These are phyloP conservation scores for Chaetoceros tenuissimus DNA, from an alignment of 108 stramenopile genomes.

Conservation along the genomic window DNA sequence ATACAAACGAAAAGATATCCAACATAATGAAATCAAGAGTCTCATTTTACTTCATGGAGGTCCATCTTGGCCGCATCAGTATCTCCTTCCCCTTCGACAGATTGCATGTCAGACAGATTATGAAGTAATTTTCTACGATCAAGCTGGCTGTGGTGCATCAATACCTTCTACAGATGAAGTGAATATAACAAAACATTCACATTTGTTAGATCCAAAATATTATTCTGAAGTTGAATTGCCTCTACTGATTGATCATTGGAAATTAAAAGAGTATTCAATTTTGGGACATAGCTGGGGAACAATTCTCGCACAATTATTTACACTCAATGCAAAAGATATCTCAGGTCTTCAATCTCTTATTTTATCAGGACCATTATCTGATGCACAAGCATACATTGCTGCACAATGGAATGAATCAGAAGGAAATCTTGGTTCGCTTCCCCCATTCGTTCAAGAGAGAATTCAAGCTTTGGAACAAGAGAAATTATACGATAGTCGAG, in stretches of 20 bases:
- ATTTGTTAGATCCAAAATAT: conserved; percentile 23
- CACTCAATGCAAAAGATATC: conserved; percentile 14
- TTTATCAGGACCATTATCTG: conserved; percentile 31
- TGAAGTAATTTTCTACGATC: conserved; percentile 41
- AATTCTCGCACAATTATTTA: conserved; percentile 27
- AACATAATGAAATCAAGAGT: no score
- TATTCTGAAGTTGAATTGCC: conserved; percentile 39
- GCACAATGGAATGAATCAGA: conserved; percentile 32
- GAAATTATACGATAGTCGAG: conserved; percentile 14
- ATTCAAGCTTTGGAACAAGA: conserved; percentile 23
- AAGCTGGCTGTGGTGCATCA: conserved; percentile 34
- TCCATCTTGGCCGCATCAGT: conserved; percentile 30
- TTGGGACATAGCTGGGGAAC: conserved; percentile 34
- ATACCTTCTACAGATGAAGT: no score
- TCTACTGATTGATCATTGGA: conserved; percentile 18
- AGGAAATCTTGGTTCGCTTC: conserved; percentile 21
- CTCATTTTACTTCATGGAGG: conserved; percentile 43
- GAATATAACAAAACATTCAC: no score
- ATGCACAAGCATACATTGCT: conserved; percentile 18
- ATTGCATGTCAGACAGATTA: conserved; percentile 33
- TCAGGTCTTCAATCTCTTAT: no score
- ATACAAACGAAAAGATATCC: no score
- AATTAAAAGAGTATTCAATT: conserved; percentile 19
- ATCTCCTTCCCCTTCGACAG: conserved; percentile 36
- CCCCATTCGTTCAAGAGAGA: conserved; percentile 26